Evolutionary conservation across 2,329 filamentous ascomycete species (phyloP).

Genomic region (Onygena corvina): DNA sequence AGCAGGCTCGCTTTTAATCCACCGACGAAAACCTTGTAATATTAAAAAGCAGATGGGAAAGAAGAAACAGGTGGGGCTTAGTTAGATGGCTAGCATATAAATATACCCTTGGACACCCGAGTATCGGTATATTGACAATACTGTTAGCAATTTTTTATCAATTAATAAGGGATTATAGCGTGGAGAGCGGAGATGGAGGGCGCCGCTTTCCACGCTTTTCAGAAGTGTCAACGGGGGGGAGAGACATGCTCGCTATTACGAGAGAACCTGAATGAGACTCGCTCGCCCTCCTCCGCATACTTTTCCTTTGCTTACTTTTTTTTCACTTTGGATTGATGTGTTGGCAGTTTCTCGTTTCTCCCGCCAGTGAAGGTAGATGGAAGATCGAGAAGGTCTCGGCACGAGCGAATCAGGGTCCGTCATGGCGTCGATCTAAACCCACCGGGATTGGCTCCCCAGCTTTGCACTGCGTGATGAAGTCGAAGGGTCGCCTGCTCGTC

Average conservation of each 20-base stretch:
- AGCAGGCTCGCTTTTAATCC: background rate
- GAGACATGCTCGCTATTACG: constrained; percentile 4
- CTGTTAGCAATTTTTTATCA: no score
- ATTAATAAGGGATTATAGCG: no score
- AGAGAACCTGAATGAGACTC: background rate
- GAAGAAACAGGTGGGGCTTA: constrained; percentile 3
- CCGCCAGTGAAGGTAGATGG: constrained; percentile 66
- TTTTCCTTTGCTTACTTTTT: constrained; percentile 4
- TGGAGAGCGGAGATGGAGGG: background rate
- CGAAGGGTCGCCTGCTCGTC: background rate
- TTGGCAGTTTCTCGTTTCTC: constrained; percentile 69
- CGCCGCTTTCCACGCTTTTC: no score
- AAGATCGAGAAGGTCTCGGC: constrained; percentile 43
- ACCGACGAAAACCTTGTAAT: constrained; percentile 13
- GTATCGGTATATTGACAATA: background rate
- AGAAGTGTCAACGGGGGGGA: constrained; percentile 1
- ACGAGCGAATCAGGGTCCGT: constrained; percentile 34
- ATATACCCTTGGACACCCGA: constrained; percentile 1
- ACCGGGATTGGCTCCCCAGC: constrained; percentile 21
- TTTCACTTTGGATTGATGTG: constrained; percentile 50
- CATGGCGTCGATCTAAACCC: constrained; percentile 28
- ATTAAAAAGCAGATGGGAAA: constrained; percentile 10
- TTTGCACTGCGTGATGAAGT: background rate
- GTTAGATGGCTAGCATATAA: constrained; percentile 1
- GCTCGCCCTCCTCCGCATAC: constrained; percentile 7